phyloP scores from a whole-genome alignment of 306 rosid species.

The Lithocarpus polystachyus region DNA sequence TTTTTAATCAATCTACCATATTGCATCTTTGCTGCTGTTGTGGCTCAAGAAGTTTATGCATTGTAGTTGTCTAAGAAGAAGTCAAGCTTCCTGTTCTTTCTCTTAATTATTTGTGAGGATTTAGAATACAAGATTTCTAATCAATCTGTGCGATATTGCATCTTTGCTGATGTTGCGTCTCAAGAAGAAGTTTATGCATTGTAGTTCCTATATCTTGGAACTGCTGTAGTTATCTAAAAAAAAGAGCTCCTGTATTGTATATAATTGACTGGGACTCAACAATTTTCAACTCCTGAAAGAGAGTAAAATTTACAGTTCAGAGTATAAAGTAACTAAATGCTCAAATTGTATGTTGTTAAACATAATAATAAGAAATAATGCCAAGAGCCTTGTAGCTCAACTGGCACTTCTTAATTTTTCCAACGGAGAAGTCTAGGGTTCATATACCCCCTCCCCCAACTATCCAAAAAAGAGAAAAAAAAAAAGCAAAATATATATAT shows the following conservation, averaged over 20 bases:
- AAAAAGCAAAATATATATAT: too few species aligned
- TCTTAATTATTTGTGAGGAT: not conserved
- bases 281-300: not conserved
- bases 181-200: not conserved
- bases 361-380: not conserved
- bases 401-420: too few species aligned
- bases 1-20: not conserved
- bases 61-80: not conserved
- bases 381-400: too few species aligned
- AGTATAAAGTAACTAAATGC: not conserved
- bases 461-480: too few species aligned
- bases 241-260: not conserved
- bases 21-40: not conserved
- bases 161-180: not conserved
- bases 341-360: not conserved
- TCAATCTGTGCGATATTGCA: not conserved
- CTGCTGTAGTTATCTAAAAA: not conserved
- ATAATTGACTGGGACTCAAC: not conserved
- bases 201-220: not conserved
- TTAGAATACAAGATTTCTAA: conserved; percentile 1
- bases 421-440: too few species aligned
- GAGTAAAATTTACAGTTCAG: not conserved
- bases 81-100: conserved; percentile 8
- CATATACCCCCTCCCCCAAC: too few species aligned
- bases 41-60: not conserved